Conservation (phyloP, 2,329 filamentous ascomycete genomes). For the Capronia americana region DNA sequence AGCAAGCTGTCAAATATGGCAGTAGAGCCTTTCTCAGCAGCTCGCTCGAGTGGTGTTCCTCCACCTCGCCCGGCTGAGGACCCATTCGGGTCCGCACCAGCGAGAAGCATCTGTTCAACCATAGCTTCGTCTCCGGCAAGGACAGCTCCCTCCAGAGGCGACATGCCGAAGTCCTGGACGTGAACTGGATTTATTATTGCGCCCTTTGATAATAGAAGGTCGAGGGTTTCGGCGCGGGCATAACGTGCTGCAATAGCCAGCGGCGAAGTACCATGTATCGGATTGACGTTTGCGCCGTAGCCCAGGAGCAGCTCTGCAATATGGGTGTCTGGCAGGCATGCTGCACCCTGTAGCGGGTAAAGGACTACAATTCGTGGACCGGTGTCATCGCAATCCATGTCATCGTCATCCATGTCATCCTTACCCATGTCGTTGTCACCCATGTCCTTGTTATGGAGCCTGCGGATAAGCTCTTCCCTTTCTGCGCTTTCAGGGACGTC, state of each 20-base stretch:
- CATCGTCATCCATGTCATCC: not conserved
- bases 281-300: slow-evolving; percentile 1
- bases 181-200: not conserved
- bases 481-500: not conserved
- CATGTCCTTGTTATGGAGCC: too few species aligned
- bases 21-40: slow-evolving; percentile 3
- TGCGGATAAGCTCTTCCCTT: not conserved
- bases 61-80: not conserved
- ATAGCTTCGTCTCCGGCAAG: not conserved
- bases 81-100: slow-evolving; percentile 7
- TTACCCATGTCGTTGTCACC: not conserved
- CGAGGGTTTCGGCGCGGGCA: not conserved
- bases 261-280: slow-evolving; percentile 1
- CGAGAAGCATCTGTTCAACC: slow-evolving; percentile 4
- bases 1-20: slow-evolving; percentile 11
- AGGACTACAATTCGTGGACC: not conserved
- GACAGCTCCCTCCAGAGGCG: slow-evolving; percentile 14
- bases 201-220: slow-evolving; percentile 1
- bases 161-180: not conserved
- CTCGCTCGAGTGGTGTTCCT: slow-evolving; percentile 6
- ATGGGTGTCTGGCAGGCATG: not conserved
- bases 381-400: not conserved
- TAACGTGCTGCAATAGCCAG: slow-evolving; percentile 11
- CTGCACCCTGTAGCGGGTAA: slow-evolving; percentile 12
- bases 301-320: slow-evolving; percentile 1